These are phyloP conservation scores for Aspergillus novofumigatus DNA, from an alignment of 2,329 filamentous ascomycete species.

Conservation along the genomic window DNA sequence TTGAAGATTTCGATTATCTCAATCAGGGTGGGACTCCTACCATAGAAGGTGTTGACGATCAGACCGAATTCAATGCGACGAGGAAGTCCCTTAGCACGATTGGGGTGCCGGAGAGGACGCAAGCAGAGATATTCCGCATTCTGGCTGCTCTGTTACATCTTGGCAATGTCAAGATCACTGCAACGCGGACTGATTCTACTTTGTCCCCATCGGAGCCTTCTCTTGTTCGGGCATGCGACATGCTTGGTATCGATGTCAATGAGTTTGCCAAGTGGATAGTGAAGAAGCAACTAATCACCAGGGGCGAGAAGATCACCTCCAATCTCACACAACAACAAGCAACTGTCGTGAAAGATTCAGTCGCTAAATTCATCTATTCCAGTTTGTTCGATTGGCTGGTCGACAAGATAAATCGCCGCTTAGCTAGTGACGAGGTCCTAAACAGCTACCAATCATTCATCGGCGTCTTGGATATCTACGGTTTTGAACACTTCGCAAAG, in stretches of 20 bases:
- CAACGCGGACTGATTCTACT: conserved; percentile 81
- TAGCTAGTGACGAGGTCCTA: conserved; percentile 85
- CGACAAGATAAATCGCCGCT: conserved; percentile 87
- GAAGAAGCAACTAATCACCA: conserved; percentile 95
- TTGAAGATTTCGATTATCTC: conserved; percentile 91
- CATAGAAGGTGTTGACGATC: conserved; percentile 94
- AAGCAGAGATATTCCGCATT: conserved; percentile 82
- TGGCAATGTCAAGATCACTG: conserved; percentile 93
- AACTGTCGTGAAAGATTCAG: conserved; percentile 89
- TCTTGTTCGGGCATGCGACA: conserved; percentile 72
- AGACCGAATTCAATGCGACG: conserved; percentile 86
- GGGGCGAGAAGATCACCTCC: conserved; percentile 95
- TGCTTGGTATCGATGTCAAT: conserved; percentile 79
- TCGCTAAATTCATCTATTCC: conserved; percentile 98
- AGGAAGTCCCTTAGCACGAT: conserved; percentile 83
- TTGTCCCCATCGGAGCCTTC: conserved; percentile 77
- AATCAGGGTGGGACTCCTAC: conserved; percentile 89
- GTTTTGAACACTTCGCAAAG: conserved; percentile 98
- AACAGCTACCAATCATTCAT: conserved; percentile 85
- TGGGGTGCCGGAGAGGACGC: conserved; percentile 70
- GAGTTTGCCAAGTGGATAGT: conserved; percentile 98
- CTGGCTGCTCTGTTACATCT: conserved; percentile 88
- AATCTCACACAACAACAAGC: conserved; percentile 93
- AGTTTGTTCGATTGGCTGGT: conserved; percentile 98
- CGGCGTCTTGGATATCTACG: conserved; percentile 97